phyloP scores from a whole-genome alignment of 352 stramenopile genomes.

The Phytophthora fragariae region DNA sequence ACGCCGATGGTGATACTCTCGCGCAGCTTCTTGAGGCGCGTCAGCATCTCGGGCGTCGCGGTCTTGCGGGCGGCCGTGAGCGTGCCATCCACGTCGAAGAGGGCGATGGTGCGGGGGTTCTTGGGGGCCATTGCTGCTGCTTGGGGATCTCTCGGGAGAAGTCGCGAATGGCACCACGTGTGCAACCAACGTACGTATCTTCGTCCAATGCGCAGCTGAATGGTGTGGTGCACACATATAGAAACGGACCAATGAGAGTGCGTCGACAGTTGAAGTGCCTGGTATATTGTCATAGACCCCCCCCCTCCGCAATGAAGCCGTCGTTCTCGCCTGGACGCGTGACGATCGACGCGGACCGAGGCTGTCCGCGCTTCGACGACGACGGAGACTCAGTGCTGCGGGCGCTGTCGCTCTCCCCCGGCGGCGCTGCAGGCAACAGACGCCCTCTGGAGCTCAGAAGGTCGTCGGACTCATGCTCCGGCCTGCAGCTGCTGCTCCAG shows the following conservation, averaged over 20 bases:
- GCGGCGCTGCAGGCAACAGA: conserved; percentile 4
- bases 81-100: conserved; percentile 99
- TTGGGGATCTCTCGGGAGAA: conserved; percentile 5
- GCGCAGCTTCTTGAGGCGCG: conserved; percentile 94
- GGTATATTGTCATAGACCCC: background rate
- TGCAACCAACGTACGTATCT: conserved; percentile 4
- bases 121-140: conserved; percentile 48
- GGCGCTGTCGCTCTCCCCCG: conserved; percentile 30
- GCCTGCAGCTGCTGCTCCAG: conserved; percentile 38
- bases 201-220: background rate
- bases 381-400: conserved; percentile 40
- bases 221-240: conserved; percentile 6
- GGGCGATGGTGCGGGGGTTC: conserved; percentile 95
- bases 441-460: background rate
- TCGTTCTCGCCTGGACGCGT: conserved; percentile 55
- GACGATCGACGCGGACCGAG: conserved; percentile 45
- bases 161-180: conserved; percentile 27
- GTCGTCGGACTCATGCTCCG: background rate
- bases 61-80: conserved; percentile 95
- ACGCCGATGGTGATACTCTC: conserved; percentile 97
- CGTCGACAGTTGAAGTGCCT: conserved; percentile 2
- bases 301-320: conserved; percentile 40
- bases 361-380: conserved; percentile 46
- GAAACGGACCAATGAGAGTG: background rate
- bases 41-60: conserved; percentile 93